Conservation (phyloP, 805 yeast genomes). For the Clavispora carvajalis region DNA sequence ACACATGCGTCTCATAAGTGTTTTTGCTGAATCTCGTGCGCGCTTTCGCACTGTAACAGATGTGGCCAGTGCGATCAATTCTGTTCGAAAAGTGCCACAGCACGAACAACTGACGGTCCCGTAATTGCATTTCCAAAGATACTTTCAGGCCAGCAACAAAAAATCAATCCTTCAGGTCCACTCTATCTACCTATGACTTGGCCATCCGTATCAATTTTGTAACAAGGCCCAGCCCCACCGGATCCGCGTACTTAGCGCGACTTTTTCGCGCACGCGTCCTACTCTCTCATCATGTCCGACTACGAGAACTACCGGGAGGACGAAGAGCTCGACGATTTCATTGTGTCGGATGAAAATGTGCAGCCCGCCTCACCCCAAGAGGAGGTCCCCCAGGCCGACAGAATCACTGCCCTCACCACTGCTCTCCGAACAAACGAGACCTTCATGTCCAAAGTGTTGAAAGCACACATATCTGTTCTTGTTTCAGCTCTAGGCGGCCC, state of each 20-base stretch:
- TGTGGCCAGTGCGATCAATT: too few species aligned
- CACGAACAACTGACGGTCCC: too few species aligned
- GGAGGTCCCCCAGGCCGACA: slow-evolving; percentile 10
- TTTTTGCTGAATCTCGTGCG: too few species aligned
- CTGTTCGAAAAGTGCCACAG: too few species aligned
- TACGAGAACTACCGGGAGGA: slow-evolving; percentile 12
- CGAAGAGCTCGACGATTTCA: slow-evolving; percentile 32
- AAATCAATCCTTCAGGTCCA: too few species aligned
- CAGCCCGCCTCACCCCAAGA: slow-evolving; percentile 10
- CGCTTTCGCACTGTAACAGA: too few species aligned
- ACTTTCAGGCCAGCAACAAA: too few species aligned
- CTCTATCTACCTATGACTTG: too few species aligned
- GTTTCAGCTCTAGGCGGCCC: slow-evolving; percentile 91
- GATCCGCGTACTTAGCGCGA: background rate
- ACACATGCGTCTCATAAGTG: too few species aligned
- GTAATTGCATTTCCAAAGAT: too few species aligned
- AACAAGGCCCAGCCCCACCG: too few species aligned
- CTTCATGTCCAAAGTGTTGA: slow-evolving; percentile 38
- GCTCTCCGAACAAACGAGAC: slow-evolving; percentile 28
- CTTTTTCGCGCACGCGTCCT: background rate
- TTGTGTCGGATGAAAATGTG: slow-evolving; percentile 24
- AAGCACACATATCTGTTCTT: slow-evolving; percentile 72
- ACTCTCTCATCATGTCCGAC: slow-evolving; percentile 2
- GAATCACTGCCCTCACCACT: slow-evolving; percentile 15
- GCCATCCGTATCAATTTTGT: too few species aligned